phyloP scores from a whole-genome alignment of 2,329 filamentous ascomycete species.

The Rutstroemia sp. region DNA sequence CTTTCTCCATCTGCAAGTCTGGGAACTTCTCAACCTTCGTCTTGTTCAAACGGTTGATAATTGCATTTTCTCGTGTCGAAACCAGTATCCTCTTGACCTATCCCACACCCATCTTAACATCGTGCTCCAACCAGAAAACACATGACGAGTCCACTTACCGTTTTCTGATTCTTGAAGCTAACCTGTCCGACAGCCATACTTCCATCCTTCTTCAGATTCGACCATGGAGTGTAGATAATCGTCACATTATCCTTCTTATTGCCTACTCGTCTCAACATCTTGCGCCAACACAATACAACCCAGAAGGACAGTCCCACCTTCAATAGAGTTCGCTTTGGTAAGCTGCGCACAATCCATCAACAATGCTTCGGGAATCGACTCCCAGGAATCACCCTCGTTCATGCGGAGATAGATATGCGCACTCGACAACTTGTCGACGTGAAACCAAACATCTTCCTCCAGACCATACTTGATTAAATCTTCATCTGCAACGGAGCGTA shows the following conservation, averaged over 20 bases:
- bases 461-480: slow-evolving; percentile 90
- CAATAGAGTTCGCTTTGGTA: slow-evolving; percentile 98
- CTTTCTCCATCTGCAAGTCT: slow-evolving; percentile 74
- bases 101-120: background rate
- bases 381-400: slow-evolving; percentile 73
- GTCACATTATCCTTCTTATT: slow-evolving; percentile 99
- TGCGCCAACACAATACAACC: background rate
- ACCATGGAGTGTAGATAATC: slow-evolving; percentile 96
- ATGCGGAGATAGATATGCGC: slow-evolving; percentile 94
- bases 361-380: slow-evolving; percentile 66
- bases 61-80: slow-evolving; percentile 71
- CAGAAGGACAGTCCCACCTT: slow-evolving; percentile 40
- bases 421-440: slow-evolving; percentile 94
- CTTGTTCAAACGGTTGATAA: slow-evolving; percentile 98
- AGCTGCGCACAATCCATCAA: slow-evolving; percentile 88
- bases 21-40: slow-evolving; percentile 85
- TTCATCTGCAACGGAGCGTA: slow-evolving; percentile 59
- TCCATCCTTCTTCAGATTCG: slow-evolving; percentile 90
- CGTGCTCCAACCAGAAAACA: background rate
- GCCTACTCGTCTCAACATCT: slow-evolving; percentile 41
- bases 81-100: slow-evolving; percentile 78
- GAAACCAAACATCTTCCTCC: slow-evolving; percentile 98
- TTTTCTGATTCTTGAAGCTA: slow-evolving; percentile 81
- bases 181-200: slow-evolving; percentile 95
- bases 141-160: slow-evolving; percentile 33